Evolutionary conservation across 192 early-diverging fungal genomes (phyloP).

Genomic region (Gigaspora rosea): DNA sequence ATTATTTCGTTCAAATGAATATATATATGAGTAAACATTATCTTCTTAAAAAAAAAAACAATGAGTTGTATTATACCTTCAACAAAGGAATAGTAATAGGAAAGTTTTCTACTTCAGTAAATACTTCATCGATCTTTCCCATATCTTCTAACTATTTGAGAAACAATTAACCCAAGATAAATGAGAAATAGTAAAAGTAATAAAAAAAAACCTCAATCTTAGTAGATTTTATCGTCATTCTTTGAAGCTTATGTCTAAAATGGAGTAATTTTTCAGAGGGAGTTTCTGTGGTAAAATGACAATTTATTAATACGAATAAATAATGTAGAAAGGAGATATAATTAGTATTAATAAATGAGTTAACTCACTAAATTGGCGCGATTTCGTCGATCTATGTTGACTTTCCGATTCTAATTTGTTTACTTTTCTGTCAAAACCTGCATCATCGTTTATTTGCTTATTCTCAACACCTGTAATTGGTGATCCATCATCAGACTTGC

Average conservation of each 20-base stretch:
- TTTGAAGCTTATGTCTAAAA: constrained; percentile 45
- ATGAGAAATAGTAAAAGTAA: no score
- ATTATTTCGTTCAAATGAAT: neutral
- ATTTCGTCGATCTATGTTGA: constrained; percentile 3
- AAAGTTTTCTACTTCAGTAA: constrained; percentile 44
- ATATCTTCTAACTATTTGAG: constrained; percentile 29
- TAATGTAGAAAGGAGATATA: no score
- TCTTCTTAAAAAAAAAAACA: neutral
- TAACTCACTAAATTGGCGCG: neutral
- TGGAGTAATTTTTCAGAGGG: constrained; percentile 39
- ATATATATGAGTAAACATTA: neutral
- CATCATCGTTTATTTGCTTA: neutral
- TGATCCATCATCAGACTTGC: constrained; percentile 9
- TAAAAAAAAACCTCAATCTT: constrained; percentile 32
- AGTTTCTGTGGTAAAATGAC: neutral
- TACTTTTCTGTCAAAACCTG: neutral
- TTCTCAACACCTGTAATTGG: neutral
- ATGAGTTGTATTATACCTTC: constrained; percentile 28
- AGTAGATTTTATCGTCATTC: constrained; percentile 37
- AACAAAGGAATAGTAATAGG: constrained; percentile 42
- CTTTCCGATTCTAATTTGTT: constrained; percentile 12
- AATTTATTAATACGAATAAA: no score
- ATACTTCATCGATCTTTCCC: constrained; percentile 37
- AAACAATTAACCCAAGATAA: neutral
- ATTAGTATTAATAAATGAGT: neutral